Conservation (phyloP, 371 early-diverging fungal genomes). For the Mortierella sp. region DNA sequence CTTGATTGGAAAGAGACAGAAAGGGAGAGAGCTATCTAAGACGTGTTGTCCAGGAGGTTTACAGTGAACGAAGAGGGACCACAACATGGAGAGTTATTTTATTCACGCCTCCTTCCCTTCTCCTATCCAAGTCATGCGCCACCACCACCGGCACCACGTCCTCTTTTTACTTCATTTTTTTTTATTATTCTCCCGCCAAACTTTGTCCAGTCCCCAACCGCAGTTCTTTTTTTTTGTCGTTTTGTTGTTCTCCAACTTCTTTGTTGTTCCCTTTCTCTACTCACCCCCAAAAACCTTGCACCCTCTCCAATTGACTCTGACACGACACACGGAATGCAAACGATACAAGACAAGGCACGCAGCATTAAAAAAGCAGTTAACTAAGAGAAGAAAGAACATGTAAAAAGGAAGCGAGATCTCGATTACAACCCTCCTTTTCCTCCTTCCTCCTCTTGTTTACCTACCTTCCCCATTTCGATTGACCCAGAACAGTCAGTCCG, state of each 20-base stretch:
- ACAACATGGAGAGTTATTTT: not conserved
- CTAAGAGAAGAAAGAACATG: not conserved
- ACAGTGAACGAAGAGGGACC: not conserved
- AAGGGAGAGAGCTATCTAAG: not conserved
- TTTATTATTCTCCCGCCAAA: not conserved
- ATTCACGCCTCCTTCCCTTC: no score
- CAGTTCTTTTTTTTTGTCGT: not conserved
- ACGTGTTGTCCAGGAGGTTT: not conserved
- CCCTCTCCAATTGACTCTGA: not conserved
- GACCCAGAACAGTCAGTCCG: conserved; percentile 6
- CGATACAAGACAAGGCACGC: not conserved
- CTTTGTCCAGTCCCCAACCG: not conserved
- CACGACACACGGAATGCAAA: not conserved
- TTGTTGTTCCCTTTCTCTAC: not conserved
- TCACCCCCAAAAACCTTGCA: not conserved
- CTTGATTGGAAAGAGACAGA: not conserved
- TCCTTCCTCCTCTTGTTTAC: not conserved
- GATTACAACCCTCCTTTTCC: not conserved
- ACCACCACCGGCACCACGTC: not conserved
- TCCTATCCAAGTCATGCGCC: not conserved
- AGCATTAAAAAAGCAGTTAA: not conserved
- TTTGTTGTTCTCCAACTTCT: not conserved
- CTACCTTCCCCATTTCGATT: not conserved
- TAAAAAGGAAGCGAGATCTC: not conserved
- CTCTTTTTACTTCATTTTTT: not conserved